Base-by-base conservation (phyloP, 1,284 basidiomycete genomes). In the Cyathus pygmaeus region DNA sequence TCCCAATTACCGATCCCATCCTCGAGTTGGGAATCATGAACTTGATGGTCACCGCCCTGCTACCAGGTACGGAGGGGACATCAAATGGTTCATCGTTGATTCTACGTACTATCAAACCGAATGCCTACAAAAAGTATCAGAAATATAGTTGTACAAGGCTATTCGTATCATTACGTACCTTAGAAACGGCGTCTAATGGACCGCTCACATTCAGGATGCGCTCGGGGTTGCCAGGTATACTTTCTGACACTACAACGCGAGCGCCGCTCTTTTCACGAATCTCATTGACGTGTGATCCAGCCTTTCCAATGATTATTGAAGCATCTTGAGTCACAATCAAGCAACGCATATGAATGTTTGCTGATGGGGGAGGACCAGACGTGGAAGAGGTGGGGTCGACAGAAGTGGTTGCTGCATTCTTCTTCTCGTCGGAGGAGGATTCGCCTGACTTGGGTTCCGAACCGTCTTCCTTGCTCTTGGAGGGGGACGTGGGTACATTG, bases 1-100 rank as follows among this genome's bases (percentile, higher is more conserved):
- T 98, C 63, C 98, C 98, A 71, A 99, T 99, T 62, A 99, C 95
- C 36, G 95, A 98, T 39, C 98, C 98, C 98, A 99, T 99, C 62
- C 97, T 92, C 19, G 96, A 97, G 81, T 99, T 98, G 67, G 98
- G 98, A 56, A 99, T 97, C 90, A 99, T 99, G 77, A 98, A 98
- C 80, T 99, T 98, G 85, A 99, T 99, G 27, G 98, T 99, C 59
- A 99, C 97, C 26, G 98, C 96, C 60, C 97, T 90, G 71, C 95
- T 98, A 59, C 98, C 98, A 47, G 98, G 98, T 6, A 99, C 93
- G 29, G 98, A 99, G 11, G 98, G 94, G 57, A 95, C 92, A 74
- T 99, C 97, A 76, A 97, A 99, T 1, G 98, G 97, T 77, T 99
- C 98, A 76, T 99, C 98, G 76, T 99, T 99, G 81, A 99, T 99